Conservation (phyloP, 2,329 filamentous ascomycete species). For the Pseudogymnoascus sp. region DNA sequence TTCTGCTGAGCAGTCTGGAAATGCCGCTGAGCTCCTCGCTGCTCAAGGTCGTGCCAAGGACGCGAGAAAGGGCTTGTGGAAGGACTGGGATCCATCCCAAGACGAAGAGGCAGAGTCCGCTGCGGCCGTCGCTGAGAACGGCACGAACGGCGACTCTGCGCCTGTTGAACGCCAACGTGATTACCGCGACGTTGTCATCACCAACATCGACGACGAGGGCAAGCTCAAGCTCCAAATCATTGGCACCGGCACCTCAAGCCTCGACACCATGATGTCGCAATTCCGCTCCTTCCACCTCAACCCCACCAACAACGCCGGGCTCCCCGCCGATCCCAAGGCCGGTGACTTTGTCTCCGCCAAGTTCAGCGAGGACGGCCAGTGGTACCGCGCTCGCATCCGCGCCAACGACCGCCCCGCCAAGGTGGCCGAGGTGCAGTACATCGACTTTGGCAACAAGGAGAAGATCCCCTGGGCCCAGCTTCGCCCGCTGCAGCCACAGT, state of each 20-base stretch:
- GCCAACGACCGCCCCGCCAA: slow-evolving; percentile 88
- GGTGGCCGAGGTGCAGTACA: slow-evolving; percentile 83
- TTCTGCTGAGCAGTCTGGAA: slow-evolving; percentile 91
- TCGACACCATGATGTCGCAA: slow-evolving; percentile 81
- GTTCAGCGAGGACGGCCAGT: slow-evolving; percentile 82
- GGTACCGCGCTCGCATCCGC: slow-evolving; percentile 88
- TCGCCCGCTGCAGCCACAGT: slow-evolving; percentile 74
- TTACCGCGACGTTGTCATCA: slow-evolving; percentile 90
- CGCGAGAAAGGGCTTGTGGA: slow-evolving; percentile 79
- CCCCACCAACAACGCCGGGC: slow-evolving; percentile 66
- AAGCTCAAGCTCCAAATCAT: slow-evolving; percentile 88
- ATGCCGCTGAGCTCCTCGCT: slow-evolving; percentile 76
- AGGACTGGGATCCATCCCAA: slow-evolving; percentile 86
- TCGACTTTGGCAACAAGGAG: slow-evolving; percentile 96
- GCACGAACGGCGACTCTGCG: slow-evolving; percentile 44
- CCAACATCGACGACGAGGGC: slow-evolving; percentile 75
- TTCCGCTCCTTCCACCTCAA: slow-evolving; percentile 89
- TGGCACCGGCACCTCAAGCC: slow-evolving; percentile 73
- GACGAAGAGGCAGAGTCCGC: slow-evolving; percentile 51
- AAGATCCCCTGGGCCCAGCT: slow-evolving; percentile 77
- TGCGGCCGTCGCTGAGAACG: slow-evolving; percentile 43
- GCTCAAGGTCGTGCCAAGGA: slow-evolving; percentile 90
- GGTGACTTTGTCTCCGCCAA: slow-evolving; percentile 87
- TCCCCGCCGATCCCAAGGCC: slow-evolving; percentile 73
- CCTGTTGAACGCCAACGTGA: slow-evolving; percentile 63